Base-by-base conservation (phyloP, 2,329 filamentous ascomycete species). In the Metarhizium guizhouense region DNA sequence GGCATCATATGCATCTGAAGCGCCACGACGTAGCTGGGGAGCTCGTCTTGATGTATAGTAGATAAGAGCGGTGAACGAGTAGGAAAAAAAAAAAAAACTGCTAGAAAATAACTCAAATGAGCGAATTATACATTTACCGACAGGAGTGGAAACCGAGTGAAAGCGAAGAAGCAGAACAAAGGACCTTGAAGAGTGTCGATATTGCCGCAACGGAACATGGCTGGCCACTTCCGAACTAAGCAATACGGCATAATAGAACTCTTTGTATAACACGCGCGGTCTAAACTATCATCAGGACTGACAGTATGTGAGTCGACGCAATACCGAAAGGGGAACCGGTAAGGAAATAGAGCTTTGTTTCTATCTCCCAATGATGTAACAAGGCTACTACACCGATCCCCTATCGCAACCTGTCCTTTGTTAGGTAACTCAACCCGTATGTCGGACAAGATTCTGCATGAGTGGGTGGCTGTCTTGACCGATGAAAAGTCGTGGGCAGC, bases 251-350 rank as follows among this genome's bases (percentile, higher is more conserved):
- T 36, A 4, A 25, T 25, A 25, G 4, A 25, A 25, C 25, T 25
- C 25, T 25, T 25, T 25, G 25, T 25, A 25, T 25, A 25, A 4
- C 25, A 25, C 25, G 3, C 25, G 25, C 25, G 25, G 25, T 25
- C 25, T 25, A 25, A 25, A 25, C 25, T 25, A 25, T 25, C 16
- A 16, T 16, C 16, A 6, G 40, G n/a, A 6, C 3, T 43, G 10
- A 14, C 11, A 16, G 40, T 43, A 43, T 18, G 16, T 6, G 40
- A 16, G 14, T 10, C n/a, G 16, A 25, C 18, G 45, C 51, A 36
- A 36, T 47, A n/a, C 47, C 20, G 34, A 45, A 53, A 34, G 43
- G 45, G 18, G 54, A 48, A 50, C 51, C 51, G 45, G 51, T 56
- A 36, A 53, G 38, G 47, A 50, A 56, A 50, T 20, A 18, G 30